Base-by-base conservation (phyloP, 192 early-diverging fungal genomes). In the Haplosporangium gracile region DNA sequence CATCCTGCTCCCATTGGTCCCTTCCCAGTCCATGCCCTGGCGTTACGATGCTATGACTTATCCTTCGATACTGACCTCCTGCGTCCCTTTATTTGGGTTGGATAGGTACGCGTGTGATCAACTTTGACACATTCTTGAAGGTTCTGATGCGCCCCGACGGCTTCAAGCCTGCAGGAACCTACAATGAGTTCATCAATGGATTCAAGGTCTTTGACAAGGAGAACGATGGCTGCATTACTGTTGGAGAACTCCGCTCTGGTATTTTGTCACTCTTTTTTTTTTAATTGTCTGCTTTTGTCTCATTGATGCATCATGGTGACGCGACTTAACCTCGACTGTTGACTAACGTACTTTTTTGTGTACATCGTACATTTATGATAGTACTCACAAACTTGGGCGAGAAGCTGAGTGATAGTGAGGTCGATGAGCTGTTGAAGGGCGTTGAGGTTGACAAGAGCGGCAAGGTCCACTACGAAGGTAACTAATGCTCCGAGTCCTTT, bases 161-260 rank as follows among this genome's bases (percentile, higher is more conserved):
- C 65, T 95, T 95, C 90, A 89, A 92, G 47, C 90, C 94, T 73
- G 92, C 92, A 38, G 95, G 93, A 13, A 92, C 94, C 53, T 93
- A 92, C 72, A 91, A 96, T 73, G 96, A 96, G 88, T 95, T 96
- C 80, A 92, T 95, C 65, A 94, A 96, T 72, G 96, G 95, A 3
- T 97, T 97, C 93, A 94, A 96, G 87, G 95, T 97, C 38, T 96
- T 97, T 92, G 96, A 97, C 89, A 95, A 95, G 89, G 94, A 97
- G 36, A 90, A 92, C 78, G 92, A 92, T 76, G 95, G 95, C 16
- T 95, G 90, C 73, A 97, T 97, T 72, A 90, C 94, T 53, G 92
- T 90, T 24, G 94, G 92, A 68, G 96, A 97, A 85, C 90, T 97
- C 26, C 94, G 95, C 60, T 96, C 95, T 90, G 93, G 93, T 93